Conservation (phyloP, 257 asterid species). For the Mitragyna speciosa region DNA sequence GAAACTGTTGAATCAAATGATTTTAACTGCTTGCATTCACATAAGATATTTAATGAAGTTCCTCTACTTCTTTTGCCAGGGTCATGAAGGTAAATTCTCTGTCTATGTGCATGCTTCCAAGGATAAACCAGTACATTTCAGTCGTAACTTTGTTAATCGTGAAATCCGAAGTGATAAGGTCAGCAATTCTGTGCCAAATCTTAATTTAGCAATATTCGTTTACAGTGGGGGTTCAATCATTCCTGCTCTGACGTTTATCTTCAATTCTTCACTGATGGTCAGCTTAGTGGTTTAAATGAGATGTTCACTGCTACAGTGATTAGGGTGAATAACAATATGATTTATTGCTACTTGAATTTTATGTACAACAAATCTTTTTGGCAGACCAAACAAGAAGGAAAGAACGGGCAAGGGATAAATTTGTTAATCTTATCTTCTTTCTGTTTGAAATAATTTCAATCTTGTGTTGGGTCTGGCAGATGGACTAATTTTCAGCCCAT, state of each 20-base stretch:
- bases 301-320: background rate
- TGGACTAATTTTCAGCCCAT: background rate
- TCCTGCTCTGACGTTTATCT: background rate
- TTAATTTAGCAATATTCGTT: background rate
- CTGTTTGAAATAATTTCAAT: background rate
- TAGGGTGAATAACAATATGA: background rate
- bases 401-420: background rate
- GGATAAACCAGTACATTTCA: slow-evolving; percentile 90
- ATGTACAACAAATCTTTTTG: background rate
- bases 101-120: slow-evolving; percentile 96
- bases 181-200: slow-evolving; percentile 25
- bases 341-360: background rate
- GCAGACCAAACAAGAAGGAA: background rate
- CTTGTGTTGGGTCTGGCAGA: background rate
- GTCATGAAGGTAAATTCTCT: slow-evolving; percentile 94
- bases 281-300: background rate
- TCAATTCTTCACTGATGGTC: background rate
- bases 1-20: background rate
- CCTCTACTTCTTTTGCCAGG: slow-evolving; percentile 46
- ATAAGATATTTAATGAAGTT: background rate
- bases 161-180: slow-evolving; percentile 96
- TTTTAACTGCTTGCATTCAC: background rate
- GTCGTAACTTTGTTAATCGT: slow-evolving; percentile 89
- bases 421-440: background rate
- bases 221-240: background rate